Evolutionary conservation across 2,329 filamentous ascomycete genomes (phyloP), one percentile per base, ranked within the genome.

Genomic region (Beauveria bassiana): DNA sequence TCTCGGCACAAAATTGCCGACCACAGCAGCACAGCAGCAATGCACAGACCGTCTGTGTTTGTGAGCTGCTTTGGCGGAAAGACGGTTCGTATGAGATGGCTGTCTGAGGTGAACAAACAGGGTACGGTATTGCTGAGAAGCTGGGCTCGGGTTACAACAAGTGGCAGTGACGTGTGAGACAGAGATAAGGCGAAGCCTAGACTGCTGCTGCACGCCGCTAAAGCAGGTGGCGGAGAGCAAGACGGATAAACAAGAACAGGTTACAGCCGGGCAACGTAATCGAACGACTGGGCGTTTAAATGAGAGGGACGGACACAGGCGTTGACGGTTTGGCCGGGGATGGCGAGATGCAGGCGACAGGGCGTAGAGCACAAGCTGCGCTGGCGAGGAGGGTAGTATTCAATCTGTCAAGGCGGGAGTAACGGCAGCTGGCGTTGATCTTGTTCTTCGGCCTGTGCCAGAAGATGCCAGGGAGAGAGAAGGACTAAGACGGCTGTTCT

Each of bases 1-100:
- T 46, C n/a, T 56, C 59, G 59, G 59, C 59, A 61, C 52, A 40
- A 56, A 61, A 51, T 56, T 61, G 59, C 59, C 59, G 59, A 45
- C 45, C 16, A 51, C 43, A 38, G 59, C 45, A 57, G 53, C n/a
- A 57, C 59, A 45, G 38, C 24, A 28, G 43, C 42, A 60, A 46
- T 28, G 47, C 49, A 46, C 50, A 60, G 58, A 53, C 58, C 50
- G 58, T 60, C 28, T 38, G 49, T 60, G 49, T 47, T 38, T 60
- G 38, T 52, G 45, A 34, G 18, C 26, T 38, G 50, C 7, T 40
- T 16, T 22, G 50, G 31, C 38, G 28, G 20, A 45, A 8, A 49
- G 14, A 8, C 28, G 55, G 46, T 34, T 42, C 14, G 45, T 58
- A 49, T 24, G 18, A 58, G 54, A 47, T 26, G 10, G 43, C 45